A percentile compares a stretch with the other conserved stretches of the same genome.
Conservation (phyloP, 345 rosid genomes). For the Cardiospermum halicacabum region DNA sequence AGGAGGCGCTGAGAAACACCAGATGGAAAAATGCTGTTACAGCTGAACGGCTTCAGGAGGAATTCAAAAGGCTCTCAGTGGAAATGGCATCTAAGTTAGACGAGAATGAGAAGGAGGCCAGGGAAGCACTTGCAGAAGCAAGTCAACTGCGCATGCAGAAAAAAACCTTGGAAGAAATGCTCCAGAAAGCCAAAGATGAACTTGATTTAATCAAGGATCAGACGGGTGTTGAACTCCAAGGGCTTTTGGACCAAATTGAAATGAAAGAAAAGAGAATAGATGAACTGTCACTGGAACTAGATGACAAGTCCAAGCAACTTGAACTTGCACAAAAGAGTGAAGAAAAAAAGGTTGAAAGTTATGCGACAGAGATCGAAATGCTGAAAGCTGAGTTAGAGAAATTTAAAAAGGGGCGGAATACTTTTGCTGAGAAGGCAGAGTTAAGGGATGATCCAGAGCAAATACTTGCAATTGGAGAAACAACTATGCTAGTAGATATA, state of each 20-base stretch:
- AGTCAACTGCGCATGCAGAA: constrained; percentile 54
- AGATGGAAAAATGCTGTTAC: constrained; percentile 72
- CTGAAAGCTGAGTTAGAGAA: constrained; percentile 37
- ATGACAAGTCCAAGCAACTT: constrained; percentile 37
- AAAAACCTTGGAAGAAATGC: constrained; percentile 58
- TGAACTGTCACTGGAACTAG: constrained; percentile 32
- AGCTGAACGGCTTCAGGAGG: constrained; percentile 87
- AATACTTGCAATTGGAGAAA: constrained; percentile 32
- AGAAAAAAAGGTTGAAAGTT: constrained; percentile 37
- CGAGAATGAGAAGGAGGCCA: constrained; percentile 66
- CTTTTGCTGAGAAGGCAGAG: constrained; percentile 20
- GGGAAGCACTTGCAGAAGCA: constrained; percentile 60
- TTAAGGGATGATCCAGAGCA: constrained; percentile 29
- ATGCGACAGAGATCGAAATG: constrained; percentile 48
- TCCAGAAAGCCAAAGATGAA: constrained; percentile 51
- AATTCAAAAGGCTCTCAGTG: constrained; percentile 62
- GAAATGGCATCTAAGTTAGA: constrained; percentile 76
- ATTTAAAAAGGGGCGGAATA: constrained; percentile 27
- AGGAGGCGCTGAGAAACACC: constrained; percentile 68
- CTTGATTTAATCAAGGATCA: constrained; percentile 34
- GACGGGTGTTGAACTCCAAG: constrained; percentile 39
- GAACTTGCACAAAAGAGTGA: constrained; percentile 31
- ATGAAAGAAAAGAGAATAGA: constrained; percentile 31
- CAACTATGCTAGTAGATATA: constrained; percentile 35
- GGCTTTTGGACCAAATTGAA: constrained; percentile 40